A percentile compares a stretch with the other conserved stretches of the same genome.
phyloP scores from a whole-genome alignment of 2,329 filamentous ascomycete genomes.

The Peltaster fructicola region DNA sequence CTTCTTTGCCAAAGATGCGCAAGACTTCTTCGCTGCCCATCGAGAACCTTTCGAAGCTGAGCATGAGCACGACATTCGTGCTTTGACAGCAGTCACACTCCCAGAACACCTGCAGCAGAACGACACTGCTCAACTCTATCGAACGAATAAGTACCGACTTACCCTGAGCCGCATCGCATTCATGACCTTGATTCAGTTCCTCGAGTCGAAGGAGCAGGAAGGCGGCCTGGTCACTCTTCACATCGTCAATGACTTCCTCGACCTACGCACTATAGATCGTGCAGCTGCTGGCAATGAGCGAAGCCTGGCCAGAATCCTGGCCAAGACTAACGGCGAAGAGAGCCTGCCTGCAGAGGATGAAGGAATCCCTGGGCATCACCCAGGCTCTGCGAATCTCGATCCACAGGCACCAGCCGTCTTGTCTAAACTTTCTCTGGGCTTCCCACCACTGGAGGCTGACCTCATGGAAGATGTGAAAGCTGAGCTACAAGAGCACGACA shows the following conservation, averaged over 20 bases:
- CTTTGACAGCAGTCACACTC: slow-evolving; percentile 54
- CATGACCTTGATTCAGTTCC: slow-evolving; percentile 65
- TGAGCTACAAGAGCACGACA: slow-evolving; percentile 72
- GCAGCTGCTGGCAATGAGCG: slow-evolving; percentile 35
- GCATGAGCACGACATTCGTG: slow-evolving; percentile 64
- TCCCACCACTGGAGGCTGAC: slow-evolving; percentile 66
- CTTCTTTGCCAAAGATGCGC: slow-evolving; percentile 53
- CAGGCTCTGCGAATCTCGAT: slow-evolving; percentile 43
- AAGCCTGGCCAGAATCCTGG: slow-evolving; percentile 42
- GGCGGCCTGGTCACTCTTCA: slow-evolving; percentile 64
- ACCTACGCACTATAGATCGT: slow-evolving; percentile 41
- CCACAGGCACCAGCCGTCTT: slow-evolving; percentile 41
- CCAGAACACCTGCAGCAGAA: slow-evolving; percentile 67
- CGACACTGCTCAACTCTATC: slow-evolving; percentile 61
- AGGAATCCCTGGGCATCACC: slow-evolving; percentile 49
- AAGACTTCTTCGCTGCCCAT: slow-evolving; percentile 53
- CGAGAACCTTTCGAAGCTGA: slow-evolving; percentile 54
- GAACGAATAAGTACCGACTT: slow-evolving; percentile 72
- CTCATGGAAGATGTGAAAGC: slow-evolving; percentile 71
- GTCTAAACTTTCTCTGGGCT: slow-evolving; percentile 55
- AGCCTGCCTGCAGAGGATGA: slow-evolving; percentile 49
- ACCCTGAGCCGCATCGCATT: slow-evolving; percentile 77
- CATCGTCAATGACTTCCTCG: slow-evolving; percentile 46
- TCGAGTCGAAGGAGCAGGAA: slow-evolving; percentile 70
- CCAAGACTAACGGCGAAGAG: slow-evolving; percentile 34